Evolutionary conservation across 1,284 basidiomycete species (phyloP), one percentile per base, ranked within the genome.

Genomic region (Chalciporus sp.): DNA sequence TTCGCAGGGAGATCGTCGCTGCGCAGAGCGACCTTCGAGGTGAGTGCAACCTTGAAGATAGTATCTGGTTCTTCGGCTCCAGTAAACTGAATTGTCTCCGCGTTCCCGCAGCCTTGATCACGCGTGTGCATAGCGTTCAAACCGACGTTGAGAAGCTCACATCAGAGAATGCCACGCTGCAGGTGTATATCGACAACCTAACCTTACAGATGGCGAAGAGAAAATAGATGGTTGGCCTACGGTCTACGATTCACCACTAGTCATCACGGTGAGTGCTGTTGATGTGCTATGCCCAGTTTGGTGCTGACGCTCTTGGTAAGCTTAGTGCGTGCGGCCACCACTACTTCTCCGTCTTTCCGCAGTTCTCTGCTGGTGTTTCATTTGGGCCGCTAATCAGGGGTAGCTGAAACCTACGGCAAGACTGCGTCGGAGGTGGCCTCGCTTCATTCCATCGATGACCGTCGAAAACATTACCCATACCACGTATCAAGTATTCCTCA

Each of bases 131-230:
- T 58, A 71, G 74, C 19, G 84, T 89, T 5, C 87, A 92, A 69
- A 77, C 76, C 52, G 91, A 94, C 61, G 80, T 90, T 16, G 86
- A 90, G 56, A 92, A 90, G 68, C 76, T 93, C 19, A 74, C 78
- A 2, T 86, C 88, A 0, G 88, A 87, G 52, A 94, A 94, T 61
- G 84, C 86, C 58, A 92, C 86, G 5, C 72, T 94, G 52, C 91
- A 94, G 68, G 88, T 87, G 83, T 94, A 94, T 65, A 92, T 93
- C 63, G 90, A 94, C 68, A 94, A 94, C 62, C 67, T 94, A 58
- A 93, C 91, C 0, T 79, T 88, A 66, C 86, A 92, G 69, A 90
- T 92, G 83, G 87, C 88, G 27, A 89, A 85, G 66, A 76, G 86
- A 58, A 79, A 86, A 68, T 88, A 70, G 76, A 29, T n/a, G n/a